These are phyloP conservation scores for Aspergillus jensenii DNA, from an alignment of 2,329 filamentous ascomycete species.

Conservation along the genomic window DNA sequence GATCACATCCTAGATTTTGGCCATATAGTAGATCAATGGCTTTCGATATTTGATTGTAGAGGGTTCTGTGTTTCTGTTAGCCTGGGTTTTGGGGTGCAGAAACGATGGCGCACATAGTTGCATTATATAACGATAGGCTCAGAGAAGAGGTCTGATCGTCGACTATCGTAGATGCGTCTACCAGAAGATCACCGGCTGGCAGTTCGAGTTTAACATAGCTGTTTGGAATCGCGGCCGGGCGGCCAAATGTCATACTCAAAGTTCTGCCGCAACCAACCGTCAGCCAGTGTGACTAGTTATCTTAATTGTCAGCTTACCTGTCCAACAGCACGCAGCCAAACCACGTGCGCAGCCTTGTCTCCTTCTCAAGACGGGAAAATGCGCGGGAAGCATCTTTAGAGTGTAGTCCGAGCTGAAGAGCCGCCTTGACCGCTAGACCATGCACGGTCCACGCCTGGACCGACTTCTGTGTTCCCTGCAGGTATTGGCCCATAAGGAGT, in stretches of 20 bases:
- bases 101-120: slow-evolving; percentile 21
- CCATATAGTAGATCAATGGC: slow-evolving; percentile 46
- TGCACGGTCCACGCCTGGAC: slow-evolving; percentile 57
- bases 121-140: slow-evolving; percentile 9
- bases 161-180: not conserved
- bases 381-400: slow-evolving; percentile 38
- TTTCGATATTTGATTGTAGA: not conserved
- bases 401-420: slow-evolving; percentile 54
- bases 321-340: slow-evolving; percentile 51
- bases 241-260: slow-evolving; percentile 54
- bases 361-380: slow-evolving; percentile 45
- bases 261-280: slow-evolving; percentile 28
- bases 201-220: slow-evolving; percentile 43
- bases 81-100: not conserved
- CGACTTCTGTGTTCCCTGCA: slow-evolving; percentile 56
- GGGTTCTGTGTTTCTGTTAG: slow-evolving; percentile 17
- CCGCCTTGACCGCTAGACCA: slow-evolving; percentile 33
- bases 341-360: slow-evolving; percentile 53
- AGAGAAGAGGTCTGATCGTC: too few species aligned
- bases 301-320: slow-evolving; percentile 27
- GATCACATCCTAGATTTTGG: slow-evolving; percentile 44
- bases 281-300: too few species aligned
- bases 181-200: slow-evolving; percentile 17
- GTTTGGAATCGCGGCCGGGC: slow-evolving; percentile 49
- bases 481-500: slow-evolving; percentile 51